phyloP scores from a whole-genome alignment of 345 rosid genomes.

The Camelina hispida region DNA sequence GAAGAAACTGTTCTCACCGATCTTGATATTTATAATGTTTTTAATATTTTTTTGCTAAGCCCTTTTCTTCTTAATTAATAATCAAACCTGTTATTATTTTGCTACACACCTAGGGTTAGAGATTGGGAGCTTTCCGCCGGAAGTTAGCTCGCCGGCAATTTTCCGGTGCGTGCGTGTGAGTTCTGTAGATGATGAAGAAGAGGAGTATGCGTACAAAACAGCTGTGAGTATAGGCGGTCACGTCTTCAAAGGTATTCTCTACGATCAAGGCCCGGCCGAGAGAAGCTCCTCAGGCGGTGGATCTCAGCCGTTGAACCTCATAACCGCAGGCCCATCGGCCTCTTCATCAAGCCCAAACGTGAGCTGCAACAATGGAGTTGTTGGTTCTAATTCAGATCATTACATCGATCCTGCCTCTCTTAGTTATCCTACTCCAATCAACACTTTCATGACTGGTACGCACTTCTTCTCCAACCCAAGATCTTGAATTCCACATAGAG shows the following conservation, averaged over 20 bases:
- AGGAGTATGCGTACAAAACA: slow-evolving; percentile 82
- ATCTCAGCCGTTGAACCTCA: slow-evolving; percentile 53
- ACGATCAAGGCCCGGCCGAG: slow-evolving; percentile 71
- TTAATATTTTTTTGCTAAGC: too few relatives aligned
- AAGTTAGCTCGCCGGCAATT: slow-evolving; percentile 63
- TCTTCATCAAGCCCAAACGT: slow-evolving; percentile 47
- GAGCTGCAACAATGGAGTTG: slow-evolving; percentile 44
- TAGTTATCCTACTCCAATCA: slow-evolving; percentile 73
- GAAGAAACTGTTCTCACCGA: slow-evolving; percentile 32
- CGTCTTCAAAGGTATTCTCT: slow-evolving; percentile 84
- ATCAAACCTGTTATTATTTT: too few relatives aligned
- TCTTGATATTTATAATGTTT: slow-evolving; percentile 1
- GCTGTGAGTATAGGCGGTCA: slow-evolving; percentile 87
- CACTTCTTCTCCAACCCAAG: slow-evolving; percentile 87
- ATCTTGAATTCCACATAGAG: slow-evolving; percentile 45
- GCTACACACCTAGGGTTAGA: slow-evolving; percentile 60
- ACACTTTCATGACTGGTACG: slow-evolving; percentile 81
- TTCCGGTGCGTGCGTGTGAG: slow-evolving; percentile 82
- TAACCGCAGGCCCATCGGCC: slow-evolving; percentile 47
- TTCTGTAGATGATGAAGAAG: slow-evolving; percentile 70
- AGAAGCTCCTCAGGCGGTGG: slow-evolving; percentile 34
- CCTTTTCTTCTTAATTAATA: too few relatives aligned
- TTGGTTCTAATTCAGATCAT: slow-evolving; percentile 41
- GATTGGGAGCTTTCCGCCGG: slow-evolving; percentile 67
- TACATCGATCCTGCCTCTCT: slow-evolving; percentile 37